Evolutionary conservation across 2,329 filamentous ascomycete species (phyloP).

Genomic region (Cladosporium sp.): DNA sequence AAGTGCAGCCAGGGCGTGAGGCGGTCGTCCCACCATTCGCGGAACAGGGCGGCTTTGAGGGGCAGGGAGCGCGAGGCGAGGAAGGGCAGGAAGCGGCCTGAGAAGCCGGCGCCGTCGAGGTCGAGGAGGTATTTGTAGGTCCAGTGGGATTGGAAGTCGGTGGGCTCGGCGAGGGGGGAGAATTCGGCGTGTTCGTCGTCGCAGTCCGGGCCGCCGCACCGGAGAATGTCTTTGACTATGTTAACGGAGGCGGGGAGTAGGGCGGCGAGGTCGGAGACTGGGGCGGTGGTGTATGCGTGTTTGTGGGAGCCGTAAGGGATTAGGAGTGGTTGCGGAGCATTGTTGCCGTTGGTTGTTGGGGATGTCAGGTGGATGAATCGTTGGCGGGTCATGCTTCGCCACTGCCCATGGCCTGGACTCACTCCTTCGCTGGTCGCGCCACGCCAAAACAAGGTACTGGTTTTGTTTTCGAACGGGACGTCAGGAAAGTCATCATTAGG

Average conservation of each 20-base stretch:
- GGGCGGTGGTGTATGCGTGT: slow-evolving; percentile 55
- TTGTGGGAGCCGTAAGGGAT: slow-evolving; percentile 45
- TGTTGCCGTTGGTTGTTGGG: slow-evolving; percentile 37
- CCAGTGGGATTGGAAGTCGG: slow-evolving; percentile 57
- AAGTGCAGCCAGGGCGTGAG: slow-evolving; percentile 76
- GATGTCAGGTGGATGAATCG: slow-evolving; percentile 62
- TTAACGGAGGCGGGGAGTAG: slow-evolving; percentile 54
- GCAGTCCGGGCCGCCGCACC: slow-evolving; percentile 54
- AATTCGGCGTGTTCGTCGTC: slow-evolving; percentile 51
- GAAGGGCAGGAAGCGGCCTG: slow-evolving; percentile 60
- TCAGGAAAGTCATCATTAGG: slow-evolving; percentile 52
- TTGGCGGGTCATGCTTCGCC: slow-evolving; percentile 65
- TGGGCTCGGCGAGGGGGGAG: slow-evolving; percentile 30
- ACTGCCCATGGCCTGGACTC: slow-evolving; percentile 45
- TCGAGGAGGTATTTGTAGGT: slow-evolving; percentile 68
- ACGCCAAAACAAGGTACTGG: slow-evolving; percentile 68
- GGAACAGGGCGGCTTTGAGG: slow-evolving; percentile 68
- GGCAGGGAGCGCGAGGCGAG: slow-evolving; percentile 64
- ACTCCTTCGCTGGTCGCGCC: slow-evolving; percentile 59
- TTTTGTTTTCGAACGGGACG: slow-evolving; percentile 56
- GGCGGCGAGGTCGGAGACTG: slow-evolving; percentile 51
- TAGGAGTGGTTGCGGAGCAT: slow-evolving; percentile 54
- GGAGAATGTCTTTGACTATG: slow-evolving; percentile 55
- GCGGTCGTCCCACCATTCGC: slow-evolving; percentile 74
- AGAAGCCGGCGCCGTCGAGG: slow-evolving; percentile 65